Evolutionary conservation across 768 basidiomycete genomes (phyloP).

Genomic region (Hypholoma fasciculare): DNA sequence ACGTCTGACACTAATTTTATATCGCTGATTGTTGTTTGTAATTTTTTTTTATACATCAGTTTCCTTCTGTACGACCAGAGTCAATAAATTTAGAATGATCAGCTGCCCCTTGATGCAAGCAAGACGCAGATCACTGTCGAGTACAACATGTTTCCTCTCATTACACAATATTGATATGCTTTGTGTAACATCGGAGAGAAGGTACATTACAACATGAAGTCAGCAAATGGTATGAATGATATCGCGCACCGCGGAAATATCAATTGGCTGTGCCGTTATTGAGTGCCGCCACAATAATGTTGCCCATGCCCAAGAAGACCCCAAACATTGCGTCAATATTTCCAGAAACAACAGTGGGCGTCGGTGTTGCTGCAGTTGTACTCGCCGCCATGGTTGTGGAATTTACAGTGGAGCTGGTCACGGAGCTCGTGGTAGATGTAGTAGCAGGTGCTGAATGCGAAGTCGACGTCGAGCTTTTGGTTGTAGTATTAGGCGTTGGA

Average conservation of each 20-base stretch:
- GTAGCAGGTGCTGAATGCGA: not conserved
- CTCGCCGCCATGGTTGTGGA: not conserved
- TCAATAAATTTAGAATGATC: no score
- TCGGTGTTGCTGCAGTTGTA: not conserved
- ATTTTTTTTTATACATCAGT: no score
- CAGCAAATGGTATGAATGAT: no score
- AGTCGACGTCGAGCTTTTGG: not conserved
- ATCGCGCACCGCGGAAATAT: not conserved
- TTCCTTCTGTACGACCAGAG: no score
- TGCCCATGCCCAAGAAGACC: not conserved
- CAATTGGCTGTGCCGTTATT: not conserved
- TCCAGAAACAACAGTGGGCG: not conserved
- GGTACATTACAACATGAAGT: no score
- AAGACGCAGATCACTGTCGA: no score
- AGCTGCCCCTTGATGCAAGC: no score
- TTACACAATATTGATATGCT: no score
- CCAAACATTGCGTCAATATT: not conserved
- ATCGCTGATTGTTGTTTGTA: no score
- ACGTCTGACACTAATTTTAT: no score
- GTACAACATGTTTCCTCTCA: no score
- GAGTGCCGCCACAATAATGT: not conserved
- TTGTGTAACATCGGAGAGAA: no score
- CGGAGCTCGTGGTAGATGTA: not conserved
- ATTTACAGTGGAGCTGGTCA: not conserved
- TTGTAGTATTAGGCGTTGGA: not conserved